Evolutionary conservation across 2,329 filamentous ascomycete genomes (phyloP).

Genomic region (Davidsoniella neocaledoniae): DNA sequence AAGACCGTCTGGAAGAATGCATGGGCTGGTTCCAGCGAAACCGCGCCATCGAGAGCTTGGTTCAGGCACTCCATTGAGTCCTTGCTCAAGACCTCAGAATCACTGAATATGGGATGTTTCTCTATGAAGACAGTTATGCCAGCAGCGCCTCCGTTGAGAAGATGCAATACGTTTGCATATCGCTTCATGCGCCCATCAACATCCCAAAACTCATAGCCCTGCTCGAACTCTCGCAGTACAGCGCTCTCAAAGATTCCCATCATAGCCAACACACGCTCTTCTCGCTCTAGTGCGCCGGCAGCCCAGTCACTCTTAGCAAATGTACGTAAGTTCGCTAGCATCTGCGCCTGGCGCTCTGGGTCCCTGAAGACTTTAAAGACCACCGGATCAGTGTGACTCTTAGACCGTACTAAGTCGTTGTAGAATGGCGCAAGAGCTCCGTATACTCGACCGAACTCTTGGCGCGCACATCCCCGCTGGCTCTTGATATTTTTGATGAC

Average conservation of each 20-base stretch:
- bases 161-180: constrained; percentile 73
- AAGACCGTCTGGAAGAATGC: constrained; percentile 64
- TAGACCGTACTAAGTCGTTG: constrained; percentile 56
- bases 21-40: constrained; percentile 66
- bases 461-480: constrained; percentile 65
- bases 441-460: constrained; percentile 85
- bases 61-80: constrained; percentile 72
- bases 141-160: constrained; percentile 62
- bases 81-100: constrained; percentile 47
- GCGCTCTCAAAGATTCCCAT: constrained; percentile 76
- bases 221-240: constrained; percentile 79
- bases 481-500: constrained; percentile 58
- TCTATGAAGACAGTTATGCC: constrained; percentile 76
- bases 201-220: constrained; percentile 78
- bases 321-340: constrained; percentile 62
- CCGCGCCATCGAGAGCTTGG: constrained; percentile 42
- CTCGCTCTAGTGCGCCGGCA: constrained; percentile 52
- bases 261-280: constrained; percentile 58
- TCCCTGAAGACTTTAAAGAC: constrained; percentile 78
- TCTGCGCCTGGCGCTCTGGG: constrained; percentile 77
- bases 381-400: constrained; percentile 60
- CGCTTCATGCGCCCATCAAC: constrained; percentile 75
- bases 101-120: constrained; percentile 69
- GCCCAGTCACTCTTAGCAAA: constrained; percentile 74
- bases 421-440: constrained; percentile 81